phyloP scores from a whole-genome alignment of 2,329 filamentous ascomycete genomes.

The Phialophora verrucosa region DNA sequence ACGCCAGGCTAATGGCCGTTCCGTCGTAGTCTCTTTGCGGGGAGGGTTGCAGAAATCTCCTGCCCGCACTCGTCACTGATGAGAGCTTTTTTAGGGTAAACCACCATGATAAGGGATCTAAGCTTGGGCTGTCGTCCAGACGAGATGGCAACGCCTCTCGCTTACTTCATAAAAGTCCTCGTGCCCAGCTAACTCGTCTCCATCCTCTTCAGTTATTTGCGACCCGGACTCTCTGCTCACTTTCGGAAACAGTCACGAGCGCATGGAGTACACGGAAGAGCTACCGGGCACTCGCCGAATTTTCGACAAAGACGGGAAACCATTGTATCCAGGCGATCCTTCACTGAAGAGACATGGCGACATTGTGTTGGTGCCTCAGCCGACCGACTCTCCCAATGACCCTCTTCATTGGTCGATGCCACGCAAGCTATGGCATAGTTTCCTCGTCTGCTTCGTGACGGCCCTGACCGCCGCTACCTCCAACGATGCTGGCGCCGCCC shows the following conservation, averaged over 20 bases:
- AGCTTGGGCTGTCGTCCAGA: conserved; percentile 14
- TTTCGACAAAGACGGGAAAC: conserved; percentile 36
- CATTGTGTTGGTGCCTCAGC: conserved; percentile 60
- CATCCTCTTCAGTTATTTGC: conserved; percentile 5
- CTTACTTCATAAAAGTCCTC: conserved; percentile 19
- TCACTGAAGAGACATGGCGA: conserved; percentile 46
- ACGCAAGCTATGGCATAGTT: conserved; percentile 59
- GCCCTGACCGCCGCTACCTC: conserved; percentile 62
- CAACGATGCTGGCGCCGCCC: conserved; percentile 61
- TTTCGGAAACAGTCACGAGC: background rate
- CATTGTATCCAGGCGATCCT: conserved; percentile 29
- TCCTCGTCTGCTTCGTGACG: conserved; percentile 60
- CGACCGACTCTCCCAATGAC: conserved; percentile 60
- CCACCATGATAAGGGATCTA: conserved; percentile 24
- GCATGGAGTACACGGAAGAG: conserved; percentile 32
- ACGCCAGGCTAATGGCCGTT: conserved; percentile 4
- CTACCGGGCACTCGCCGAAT: conserved; percentile 39
- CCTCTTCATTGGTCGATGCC: conserved; percentile 58
- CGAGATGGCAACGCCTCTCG: conserved; percentile 19
- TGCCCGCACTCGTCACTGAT: background rate
- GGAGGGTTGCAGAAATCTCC: conserved; percentile 14
- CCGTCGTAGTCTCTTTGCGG: conserved; percentile 11
- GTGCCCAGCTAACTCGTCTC: conserved; percentile 10
- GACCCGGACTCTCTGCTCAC: background rate
- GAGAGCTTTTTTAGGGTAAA: conserved; percentile 12